Percentiles rank a stretch among this genome's conserved stretches.
These are phyloP conservation scores for Rhizophagus prolifer DNA, from an alignment of 192 early-diverging fungal genomes.

Conservation along the genomic window DNA sequence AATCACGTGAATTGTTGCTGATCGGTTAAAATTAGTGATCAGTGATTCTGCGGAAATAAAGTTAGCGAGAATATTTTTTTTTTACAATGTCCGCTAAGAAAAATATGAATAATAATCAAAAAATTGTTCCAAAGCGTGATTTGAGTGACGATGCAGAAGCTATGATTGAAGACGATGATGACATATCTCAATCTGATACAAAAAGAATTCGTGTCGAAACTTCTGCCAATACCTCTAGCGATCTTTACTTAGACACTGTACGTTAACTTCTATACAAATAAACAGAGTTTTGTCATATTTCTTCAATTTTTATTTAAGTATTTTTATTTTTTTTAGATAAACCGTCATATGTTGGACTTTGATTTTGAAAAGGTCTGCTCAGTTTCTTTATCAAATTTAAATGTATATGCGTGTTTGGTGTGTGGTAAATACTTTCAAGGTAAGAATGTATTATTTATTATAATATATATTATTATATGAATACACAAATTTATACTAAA, in stretches of 20 bases:
- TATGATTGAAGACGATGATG: background rate
- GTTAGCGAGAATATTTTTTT: too few relatives aligned
- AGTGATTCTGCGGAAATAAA: too few relatives aligned
- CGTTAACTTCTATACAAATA: background rate
- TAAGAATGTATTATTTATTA: conserved; percentile 28
- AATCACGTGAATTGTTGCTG: too few relatives aligned
- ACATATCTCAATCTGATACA: background rate
- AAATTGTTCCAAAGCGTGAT: background rate
- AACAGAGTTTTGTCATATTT: background rate
- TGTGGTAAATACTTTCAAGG: conserved; percentile 96
- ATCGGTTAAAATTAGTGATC: too few relatives aligned
- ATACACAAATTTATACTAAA: background rate
- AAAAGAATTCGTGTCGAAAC: background rate
- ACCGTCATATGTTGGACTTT: conserved; percentile 88
- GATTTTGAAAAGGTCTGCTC: conserved; percentile 98
- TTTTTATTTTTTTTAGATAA: conserved; percentile 47
- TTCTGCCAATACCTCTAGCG: background rate
- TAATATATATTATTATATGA: background rate
- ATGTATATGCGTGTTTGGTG: conserved; percentile 94
- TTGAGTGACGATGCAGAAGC: background rate
- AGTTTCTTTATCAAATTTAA: conserved; percentile 88
- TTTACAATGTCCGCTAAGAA: background rate
- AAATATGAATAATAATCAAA: too few relatives aligned
- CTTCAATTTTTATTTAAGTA: background rate
- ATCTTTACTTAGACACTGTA: background rate